Conservation (phyloP, 1,284 basidiomycete species). For the Phenoliferia sp. region DNA sequence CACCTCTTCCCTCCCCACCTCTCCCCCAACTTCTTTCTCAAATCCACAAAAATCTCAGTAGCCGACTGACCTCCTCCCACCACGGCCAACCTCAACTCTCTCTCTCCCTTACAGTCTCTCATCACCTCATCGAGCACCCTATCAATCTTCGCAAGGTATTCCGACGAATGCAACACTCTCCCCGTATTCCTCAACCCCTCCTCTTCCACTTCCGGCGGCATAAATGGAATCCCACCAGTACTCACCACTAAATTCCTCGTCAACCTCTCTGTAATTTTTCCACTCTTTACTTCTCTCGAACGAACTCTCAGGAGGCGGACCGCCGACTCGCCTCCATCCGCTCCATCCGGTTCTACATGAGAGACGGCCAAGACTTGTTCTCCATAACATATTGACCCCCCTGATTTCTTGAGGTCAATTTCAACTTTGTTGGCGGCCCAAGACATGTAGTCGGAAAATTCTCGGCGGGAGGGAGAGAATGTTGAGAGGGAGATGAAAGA, state of each 20-base stretch:
- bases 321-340: slow-evolving; percentile 2
- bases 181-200: too few species aligned
- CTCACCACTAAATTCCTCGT: too few species aligned
- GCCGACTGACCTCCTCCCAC: slow-evolving; percentile 50
- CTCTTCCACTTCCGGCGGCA: too few species aligned
- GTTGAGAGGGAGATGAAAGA: slow-evolving; percentile 47
- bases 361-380: slow-evolving; percentile 49
- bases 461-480: slow-evolving; percentile 45
- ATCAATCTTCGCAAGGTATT: slow-evolving; percentile 28
- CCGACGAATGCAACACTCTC: too few species aligned
- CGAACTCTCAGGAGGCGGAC: slow-evolving; percentile 20
- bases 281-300: slow-evolving; percentile 9
- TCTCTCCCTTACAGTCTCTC: slow-evolving; percentile 19
- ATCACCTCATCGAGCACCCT: slow-evolving; percentile 11
- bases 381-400: slow-evolving; percentile 50
- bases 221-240: too few species aligned
- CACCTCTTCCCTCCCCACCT: not conserved
- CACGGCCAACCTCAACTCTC: slow-evolving; percentile 49
- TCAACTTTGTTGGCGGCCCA: slow-evolving; percentile 49
- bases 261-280: slow-evolving; percentile 12
- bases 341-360: slow-evolving; percentile 7
- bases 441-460: slow-evolving; percentile 55
- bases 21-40: slow-evolving; percentile 34
- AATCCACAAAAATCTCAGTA: slow-evolving; percentile 44
- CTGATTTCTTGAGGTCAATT: slow-evolving; percentile 46